Evolutionary conservation across 2,329 filamentous ascomycete species (phyloP), one percentile per base, ranked within the genome.

Genomic region (Graphiopsis chlorocephala): DNA sequence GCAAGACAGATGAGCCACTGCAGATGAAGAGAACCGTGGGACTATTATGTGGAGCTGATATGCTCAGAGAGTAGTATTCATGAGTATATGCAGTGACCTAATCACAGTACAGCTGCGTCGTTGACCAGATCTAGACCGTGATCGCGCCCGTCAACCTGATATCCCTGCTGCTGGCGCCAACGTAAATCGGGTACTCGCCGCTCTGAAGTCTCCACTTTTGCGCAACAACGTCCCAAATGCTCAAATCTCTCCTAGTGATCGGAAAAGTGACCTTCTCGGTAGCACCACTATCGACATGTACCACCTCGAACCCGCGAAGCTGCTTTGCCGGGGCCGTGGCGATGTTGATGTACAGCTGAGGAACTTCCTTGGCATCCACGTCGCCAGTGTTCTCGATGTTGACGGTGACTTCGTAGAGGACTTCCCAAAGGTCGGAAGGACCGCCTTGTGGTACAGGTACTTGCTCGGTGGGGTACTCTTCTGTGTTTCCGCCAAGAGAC

Each of bases 271-370:
- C 77, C 38, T 64, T 61, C 15, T 55, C 59, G 8, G 65, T 65
- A 53, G 65, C 53, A 15, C 67, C 60, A 20, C 72, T 71, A 29
- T 70, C 68, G 0, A 81, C 29, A 20, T 69, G 58, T 6, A 79
- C 64, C 66, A 80, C 80, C 31, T 79, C 76, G 56, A 79, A 81
- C 1, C 75, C 78, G 3, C 79, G 70, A 6, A 81, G 38, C 64
- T 77, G 78, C 20, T 72, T 64, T 15, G 76, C 66, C 12, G 79
- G 64, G 64, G 66, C 48, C 78, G 76, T 20, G 78, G 80, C 77
- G 74, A 82, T 77, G 8, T 71, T 68, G 23, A 87, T 72, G 71
- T 88, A 88, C 2, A 88, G 75, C 74, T 88, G 85, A 2, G 83
- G 76, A 0, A 87, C 82, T 14, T 82, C 78, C 1, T 80, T 80